Evolutionary conservation across 2,329 filamentous ascomycete genomes (phyloP).

Genomic region (Trichophyton schoenleinii): DNA sequence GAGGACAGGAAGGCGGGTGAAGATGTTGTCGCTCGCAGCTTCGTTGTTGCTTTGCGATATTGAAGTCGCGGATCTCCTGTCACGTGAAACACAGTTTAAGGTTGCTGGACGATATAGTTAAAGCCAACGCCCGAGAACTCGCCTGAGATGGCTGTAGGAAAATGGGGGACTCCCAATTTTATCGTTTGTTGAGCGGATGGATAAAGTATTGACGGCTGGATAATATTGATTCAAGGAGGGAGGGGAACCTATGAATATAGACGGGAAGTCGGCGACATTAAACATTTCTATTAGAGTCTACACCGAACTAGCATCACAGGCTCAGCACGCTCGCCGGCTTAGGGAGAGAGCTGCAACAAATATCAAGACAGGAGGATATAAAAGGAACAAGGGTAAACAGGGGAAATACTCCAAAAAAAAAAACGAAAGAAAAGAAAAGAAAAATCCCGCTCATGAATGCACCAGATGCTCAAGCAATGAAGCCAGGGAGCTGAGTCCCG

Average conservation of each 20-base stretch:
- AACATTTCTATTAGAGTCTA: neutral
- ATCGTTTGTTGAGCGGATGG: no score
- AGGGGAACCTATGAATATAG: neutral
- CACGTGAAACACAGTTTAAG: neutral
- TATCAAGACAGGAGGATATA: neutral
- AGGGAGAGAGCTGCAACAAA: neutral
- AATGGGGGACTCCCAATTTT: no score
- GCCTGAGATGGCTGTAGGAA: no score
- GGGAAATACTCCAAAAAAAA: neutral
- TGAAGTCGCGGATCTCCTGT: neutral
- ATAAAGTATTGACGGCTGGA: no score
- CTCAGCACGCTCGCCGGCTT: no score
- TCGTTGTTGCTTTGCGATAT: neutral
- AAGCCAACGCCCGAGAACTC: neutral
- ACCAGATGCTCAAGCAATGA: conserved; percentile 1
- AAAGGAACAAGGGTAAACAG: neutral
- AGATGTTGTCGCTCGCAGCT: neutral
- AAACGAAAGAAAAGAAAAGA: no score
- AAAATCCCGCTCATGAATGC: conserved; percentile 1
- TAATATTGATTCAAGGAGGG: neutral
- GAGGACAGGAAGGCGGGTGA: neutral
- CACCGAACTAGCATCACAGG: neutral
- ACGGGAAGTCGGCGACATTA: neutral
- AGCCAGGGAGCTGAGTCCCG: neutral
- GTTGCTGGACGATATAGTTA: no score